These are phyloP conservation scores for Tetracladium setigerum DNA, from an alignment of 495 filamentous ascomycete species.

Conservation along the genomic window DNA sequence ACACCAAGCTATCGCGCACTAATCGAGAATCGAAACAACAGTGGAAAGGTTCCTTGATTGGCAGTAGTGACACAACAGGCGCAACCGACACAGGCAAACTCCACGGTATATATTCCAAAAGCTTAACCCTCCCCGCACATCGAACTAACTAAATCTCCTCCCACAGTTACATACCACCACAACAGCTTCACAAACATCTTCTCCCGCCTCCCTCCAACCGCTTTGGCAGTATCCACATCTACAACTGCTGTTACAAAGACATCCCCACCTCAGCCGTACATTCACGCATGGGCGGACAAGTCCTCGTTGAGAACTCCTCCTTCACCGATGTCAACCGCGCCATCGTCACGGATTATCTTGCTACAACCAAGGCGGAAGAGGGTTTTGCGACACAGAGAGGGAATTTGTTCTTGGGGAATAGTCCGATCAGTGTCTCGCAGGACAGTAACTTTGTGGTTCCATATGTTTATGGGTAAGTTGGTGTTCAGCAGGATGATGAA, in stretches of 20 bases:
- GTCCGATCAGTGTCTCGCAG: too few relatives aligned
- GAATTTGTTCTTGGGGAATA: too few relatives aligned
- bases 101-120: constrained; percentile 4
- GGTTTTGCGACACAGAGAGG: too few relatives aligned
- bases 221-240: constrained; percentile 43
- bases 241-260: constrained; percentile 39
- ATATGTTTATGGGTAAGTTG: too few relatives aligned
- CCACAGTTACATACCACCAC: constrained; percentile 36
- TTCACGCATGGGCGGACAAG: constrained; percentile 43
- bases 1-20: too few relatives aligned
- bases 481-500: too few relatives aligned
- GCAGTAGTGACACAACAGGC: constrained; percentile 26
- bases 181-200: constrained; percentile 45
- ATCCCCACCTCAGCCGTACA: constrained; percentile 43
- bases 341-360: constrained; percentile 6
- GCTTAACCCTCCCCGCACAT: too few relatives aligned
- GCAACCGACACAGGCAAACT: constrained; percentile 40
- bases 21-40: constrained; percentile 13
- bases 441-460: too few relatives aligned
- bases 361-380: too few relatives aligned
- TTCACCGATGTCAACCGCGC: constrained; percentile 34
- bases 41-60: constrained; percentile 43
- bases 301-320: constrained; percentile 44
- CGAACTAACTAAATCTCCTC: too few relatives aligned
- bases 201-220: constrained; percentile 39